phyloP scores from a whole-genome alignment of 108 stramenopile genomes.

The Bacterosira constricta region DNA sequence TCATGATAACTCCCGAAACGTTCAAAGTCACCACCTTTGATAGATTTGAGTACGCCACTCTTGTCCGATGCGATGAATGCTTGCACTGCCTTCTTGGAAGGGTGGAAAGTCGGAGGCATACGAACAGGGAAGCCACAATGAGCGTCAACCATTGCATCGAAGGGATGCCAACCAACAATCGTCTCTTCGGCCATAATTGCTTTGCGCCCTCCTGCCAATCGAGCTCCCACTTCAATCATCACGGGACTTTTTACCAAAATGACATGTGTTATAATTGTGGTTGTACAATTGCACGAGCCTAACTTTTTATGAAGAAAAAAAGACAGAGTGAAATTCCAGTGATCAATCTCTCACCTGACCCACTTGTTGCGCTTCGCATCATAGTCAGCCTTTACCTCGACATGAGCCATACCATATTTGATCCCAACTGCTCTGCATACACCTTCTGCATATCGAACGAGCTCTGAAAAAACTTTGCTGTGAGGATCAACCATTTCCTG shows the following conservation, averaged over 20 bases:
- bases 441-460: constrained; percentile 61
- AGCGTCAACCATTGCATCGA: constrained; percentile 63
- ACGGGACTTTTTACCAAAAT: constrained; percentile 24
- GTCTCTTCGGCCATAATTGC: constrained; percentile 61
- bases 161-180: constrained; percentile 53
- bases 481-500: constrained; percentile 63
- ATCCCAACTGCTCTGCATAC: constrained; percentile 64
- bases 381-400: constrained; percentile 50
- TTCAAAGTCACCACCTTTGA: constrained; percentile 49
- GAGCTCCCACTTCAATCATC: constrained; percentile 63
- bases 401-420: constrained; percentile 60
- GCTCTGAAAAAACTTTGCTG: constrained; percentile 16
- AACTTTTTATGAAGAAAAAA: too few relatives aligned
- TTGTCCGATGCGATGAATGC: constrained; percentile 53
- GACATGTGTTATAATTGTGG: background rate
- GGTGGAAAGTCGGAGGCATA: constrained; percentile 56
- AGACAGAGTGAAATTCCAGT: too few relatives aligned
- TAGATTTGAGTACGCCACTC: constrained; percentile 41
- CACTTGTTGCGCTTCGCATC: constrained; percentile 35
- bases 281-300: background rate
- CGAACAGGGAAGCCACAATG: constrained; percentile 61
- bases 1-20: constrained; percentile 48
- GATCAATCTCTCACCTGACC: constrained; percentile 41
- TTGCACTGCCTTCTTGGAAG: constrained; percentile 40
- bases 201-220: constrained; percentile 65